Evolutionary conservation across 2,329 filamentous ascomycete species (phyloP).

Genomic region (Penicillium glabrum): DNA sequence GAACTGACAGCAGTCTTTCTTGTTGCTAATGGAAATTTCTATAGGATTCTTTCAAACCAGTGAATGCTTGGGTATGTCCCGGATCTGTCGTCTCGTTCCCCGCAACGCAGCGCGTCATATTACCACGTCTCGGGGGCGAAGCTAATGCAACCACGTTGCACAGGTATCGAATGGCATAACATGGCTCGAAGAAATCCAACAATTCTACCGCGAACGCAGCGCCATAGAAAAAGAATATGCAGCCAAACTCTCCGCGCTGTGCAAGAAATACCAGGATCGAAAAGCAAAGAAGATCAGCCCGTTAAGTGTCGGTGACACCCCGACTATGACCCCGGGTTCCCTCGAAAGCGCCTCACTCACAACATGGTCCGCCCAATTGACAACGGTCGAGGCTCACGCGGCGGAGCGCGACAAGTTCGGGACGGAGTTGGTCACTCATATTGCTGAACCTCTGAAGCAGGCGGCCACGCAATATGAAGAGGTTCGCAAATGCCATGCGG

Average conservation of each 20-base stretch:
- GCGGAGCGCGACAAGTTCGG: constrained; percentile 85
- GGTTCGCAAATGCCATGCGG: constrained; percentile 82
- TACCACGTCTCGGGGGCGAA: constrained; percentile 8
- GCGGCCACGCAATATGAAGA: constrained; percentile 79
- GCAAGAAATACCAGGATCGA: constrained; percentile 97
- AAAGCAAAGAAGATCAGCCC: constrained; percentile 86
- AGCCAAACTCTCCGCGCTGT: constrained; percentile 78
- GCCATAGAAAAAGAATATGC: constrained; percentile 97
- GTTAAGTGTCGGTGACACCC: constrained; percentile 90
- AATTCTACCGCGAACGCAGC: constrained; percentile 94
- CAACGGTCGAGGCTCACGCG: constrained; percentile 82
- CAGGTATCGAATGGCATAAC: constrained; percentile 78
- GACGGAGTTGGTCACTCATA: constrained; percentile 71
- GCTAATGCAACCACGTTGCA: constrained; percentile 20
- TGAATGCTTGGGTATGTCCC: constrained; percentile 75
- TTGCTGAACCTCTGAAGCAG: constrained; percentile 83
- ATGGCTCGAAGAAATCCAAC: constrained; percentile 96
- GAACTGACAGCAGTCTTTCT: neutral
- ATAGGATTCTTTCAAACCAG: constrained; percentile 96
- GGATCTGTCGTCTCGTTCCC: constrained; percentile 13
- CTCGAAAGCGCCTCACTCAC: constrained; percentile 95
- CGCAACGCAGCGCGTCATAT: constrained; percentile 6
- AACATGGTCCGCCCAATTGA: constrained; percentile 93
- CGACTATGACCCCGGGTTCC: constrained; percentile 89
- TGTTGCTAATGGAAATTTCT: constrained; percentile 21